Conservation (phyloP, 179 eudicot genomes). For the Carnegiea gigantea region DNA sequence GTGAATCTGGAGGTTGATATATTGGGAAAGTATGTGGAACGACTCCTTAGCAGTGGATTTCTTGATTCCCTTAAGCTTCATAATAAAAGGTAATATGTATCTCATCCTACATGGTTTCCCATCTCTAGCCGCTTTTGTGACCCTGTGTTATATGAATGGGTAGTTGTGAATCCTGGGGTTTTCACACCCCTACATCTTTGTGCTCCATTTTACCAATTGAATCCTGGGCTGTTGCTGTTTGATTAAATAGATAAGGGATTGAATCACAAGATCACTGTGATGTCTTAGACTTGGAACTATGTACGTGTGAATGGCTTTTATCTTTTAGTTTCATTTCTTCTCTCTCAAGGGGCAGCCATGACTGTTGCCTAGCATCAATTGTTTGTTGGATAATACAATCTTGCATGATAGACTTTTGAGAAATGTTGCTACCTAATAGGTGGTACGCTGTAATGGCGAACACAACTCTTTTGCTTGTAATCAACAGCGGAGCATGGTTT, state of each 20-base stretch:
- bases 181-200: neutral
- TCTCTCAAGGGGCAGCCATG: neutral
- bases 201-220: neutral
- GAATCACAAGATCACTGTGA: neutral
- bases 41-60: conserved; percentile 73
- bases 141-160: neutral
- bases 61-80: conserved; percentile 38
- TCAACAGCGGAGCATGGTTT: too few relatives aligned
- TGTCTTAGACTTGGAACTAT: neutral
- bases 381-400: neutral
- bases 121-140: neutral
- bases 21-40: conserved; percentile 91
- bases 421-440: neutral
- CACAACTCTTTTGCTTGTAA: neutral
- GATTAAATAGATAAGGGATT: neutral
- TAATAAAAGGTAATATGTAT: conserved; percentile 14
- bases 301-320: neutral
- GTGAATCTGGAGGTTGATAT: conserved; percentile 96
- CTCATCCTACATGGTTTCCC: neutral
- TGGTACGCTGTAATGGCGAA: neutral
- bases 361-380: neutral
- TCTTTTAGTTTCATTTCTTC: neutral
- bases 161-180: neutral
- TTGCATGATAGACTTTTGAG: neutral
- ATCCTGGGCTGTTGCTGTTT: neutral